Conservation (phyloP, 2,329 filamentous ascomycete species). For the Helicocarpus griseus region DNA sequence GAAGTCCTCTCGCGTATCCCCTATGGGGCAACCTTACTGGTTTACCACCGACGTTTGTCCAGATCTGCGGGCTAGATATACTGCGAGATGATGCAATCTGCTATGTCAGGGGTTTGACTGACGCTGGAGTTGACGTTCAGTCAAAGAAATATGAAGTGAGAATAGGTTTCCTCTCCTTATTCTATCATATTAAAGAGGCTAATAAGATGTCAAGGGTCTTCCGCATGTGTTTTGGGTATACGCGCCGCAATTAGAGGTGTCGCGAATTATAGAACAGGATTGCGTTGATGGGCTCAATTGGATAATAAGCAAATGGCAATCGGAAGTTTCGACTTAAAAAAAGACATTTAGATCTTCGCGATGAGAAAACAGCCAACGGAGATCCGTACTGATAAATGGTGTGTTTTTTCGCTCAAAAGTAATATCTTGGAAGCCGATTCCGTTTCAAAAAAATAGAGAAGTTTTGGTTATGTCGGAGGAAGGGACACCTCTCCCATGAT, state of each 20-base stretch:
- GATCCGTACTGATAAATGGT: no score
- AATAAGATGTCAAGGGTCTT: not conserved
- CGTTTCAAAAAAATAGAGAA: no score
- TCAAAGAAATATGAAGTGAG: not conserved
- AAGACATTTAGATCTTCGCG: not conserved
- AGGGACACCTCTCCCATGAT: no score
- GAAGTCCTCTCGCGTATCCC: constrained; percentile 3
- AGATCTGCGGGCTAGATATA: constrained; percentile 3
- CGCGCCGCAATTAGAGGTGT: constrained; percentile 1
- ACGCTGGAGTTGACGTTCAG: constrained; percentile 4
- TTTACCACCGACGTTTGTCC: not conserved
- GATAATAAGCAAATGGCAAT: not conserved
- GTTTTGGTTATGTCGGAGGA: no score
- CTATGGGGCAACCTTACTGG: constrained; percentile 4
- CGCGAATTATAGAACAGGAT: constrained; percentile 3
- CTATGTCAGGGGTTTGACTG: constrained; percentile 3
- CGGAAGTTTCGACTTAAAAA: not conserved
- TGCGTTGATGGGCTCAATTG: constrained; percentile 1
- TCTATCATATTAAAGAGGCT: not conserved
- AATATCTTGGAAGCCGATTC: no score
- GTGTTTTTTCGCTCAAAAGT: no score
- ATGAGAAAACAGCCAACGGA: no score
- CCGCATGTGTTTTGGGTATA: constrained; percentile 3
- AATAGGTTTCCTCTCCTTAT: not conserved
- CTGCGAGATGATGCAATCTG: constrained; percentile 3